phyloP scores from a whole-genome alignment of 2,329 filamentous ascomycete genomes.

The Thelonectria discophora region DNA sequence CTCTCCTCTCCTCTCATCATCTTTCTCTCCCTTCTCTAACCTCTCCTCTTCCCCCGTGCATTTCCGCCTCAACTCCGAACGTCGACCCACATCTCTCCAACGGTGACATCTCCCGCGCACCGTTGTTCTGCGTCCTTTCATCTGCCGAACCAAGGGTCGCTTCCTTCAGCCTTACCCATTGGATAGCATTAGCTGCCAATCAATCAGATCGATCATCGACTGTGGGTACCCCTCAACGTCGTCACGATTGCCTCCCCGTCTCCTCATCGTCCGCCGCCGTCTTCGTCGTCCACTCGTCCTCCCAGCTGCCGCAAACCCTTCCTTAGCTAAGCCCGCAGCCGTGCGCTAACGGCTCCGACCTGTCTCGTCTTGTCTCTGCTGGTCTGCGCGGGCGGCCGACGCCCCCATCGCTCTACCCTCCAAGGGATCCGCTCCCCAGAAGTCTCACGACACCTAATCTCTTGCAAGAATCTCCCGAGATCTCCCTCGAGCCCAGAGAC shows the following conservation, averaged over 20 bases:
- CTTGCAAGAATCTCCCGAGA: slow-evolving; percentile 1
- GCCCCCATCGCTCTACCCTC: slow-evolving; percentile 14
- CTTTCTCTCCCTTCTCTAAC: background rate
- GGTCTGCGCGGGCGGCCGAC: slow-evolving; percentile 18
- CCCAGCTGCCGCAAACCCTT: background rate
- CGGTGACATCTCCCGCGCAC: slow-evolving; percentile 4
- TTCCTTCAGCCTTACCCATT: slow-evolving; percentile 17
- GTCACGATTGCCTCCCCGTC: background rate
- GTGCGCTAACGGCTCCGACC: slow-evolving; percentile 10
- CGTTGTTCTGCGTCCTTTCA: slow-evolving; percentile 7
- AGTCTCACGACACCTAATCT: slow-evolving; percentile 1
- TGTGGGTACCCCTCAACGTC: slow-evolving; percentile 9
- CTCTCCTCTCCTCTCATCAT: background rate
- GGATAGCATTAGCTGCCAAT: background rate
- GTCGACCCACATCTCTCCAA: background rate
- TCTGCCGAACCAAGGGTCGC: slow-evolving; percentile 15
- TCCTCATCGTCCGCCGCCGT: too few relatives aligned
- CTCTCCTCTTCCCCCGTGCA: background rate
- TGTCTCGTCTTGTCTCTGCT: slow-evolving; percentile 12
- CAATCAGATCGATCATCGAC: too few relatives aligned
- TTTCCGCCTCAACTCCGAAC: too few relatives aligned
- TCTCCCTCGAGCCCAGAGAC: slow-evolving; percentile 5
- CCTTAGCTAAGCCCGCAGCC: slow-evolving; percentile 21
- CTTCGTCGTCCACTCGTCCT: too few relatives aligned
- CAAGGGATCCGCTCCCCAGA: slow-evolving; percentile 8